phyloP scores from a whole-genome alignment of 1,284 basidiomycete species.

The Ganoderma leucocontextum region DNA sequence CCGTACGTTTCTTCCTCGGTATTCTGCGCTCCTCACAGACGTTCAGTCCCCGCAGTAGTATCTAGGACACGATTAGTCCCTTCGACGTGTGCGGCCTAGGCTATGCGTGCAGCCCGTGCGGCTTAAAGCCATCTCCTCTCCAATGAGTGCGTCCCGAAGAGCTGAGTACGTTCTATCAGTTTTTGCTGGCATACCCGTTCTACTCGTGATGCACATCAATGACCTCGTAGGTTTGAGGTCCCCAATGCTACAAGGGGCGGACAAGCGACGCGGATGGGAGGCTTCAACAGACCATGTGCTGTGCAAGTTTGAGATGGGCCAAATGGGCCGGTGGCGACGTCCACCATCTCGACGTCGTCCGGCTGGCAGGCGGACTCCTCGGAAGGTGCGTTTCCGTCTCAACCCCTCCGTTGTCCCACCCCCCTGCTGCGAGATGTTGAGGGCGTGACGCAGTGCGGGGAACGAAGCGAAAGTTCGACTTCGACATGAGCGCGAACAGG shows the following conservation, averaged over 20 bases:
- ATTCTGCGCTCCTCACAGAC: conserved; percentile 21
- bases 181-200: neutral
- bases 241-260: conserved; percentile 76
- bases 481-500: conserved; percentile 89
- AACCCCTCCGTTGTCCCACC: neutral
- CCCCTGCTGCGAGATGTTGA: neutral
- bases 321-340: conserved; percentile 67
- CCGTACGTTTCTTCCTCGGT: conserved; percentile 50
- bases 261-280: conserved; percentile 68
- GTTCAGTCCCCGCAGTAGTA: conserved; percentile 64
- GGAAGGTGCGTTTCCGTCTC: conserved; percentile 43
- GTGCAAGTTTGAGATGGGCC: conserved; percentile 85
- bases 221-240: too few species aligned
- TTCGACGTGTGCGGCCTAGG: conserved; percentile 89
- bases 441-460: conserved; percentile 52
- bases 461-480: conserved; percentile 80
- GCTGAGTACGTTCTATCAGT: conserved; percentile 58
- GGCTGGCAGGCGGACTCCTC: conserved; percentile 41
- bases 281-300: conserved; percentile 87
- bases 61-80: conserved; percentile 86
- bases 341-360: conserved; percentile 47
- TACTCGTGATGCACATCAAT: conserved; percentile 89
- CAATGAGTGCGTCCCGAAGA: conserved; percentile 86
- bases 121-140: conserved; percentile 93
- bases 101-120: conserved; percentile 81